phyloP scores from a whole-genome alignment of 2,329 filamentous ascomycete genomes.

The Rutstroemia sp. region DNA sequence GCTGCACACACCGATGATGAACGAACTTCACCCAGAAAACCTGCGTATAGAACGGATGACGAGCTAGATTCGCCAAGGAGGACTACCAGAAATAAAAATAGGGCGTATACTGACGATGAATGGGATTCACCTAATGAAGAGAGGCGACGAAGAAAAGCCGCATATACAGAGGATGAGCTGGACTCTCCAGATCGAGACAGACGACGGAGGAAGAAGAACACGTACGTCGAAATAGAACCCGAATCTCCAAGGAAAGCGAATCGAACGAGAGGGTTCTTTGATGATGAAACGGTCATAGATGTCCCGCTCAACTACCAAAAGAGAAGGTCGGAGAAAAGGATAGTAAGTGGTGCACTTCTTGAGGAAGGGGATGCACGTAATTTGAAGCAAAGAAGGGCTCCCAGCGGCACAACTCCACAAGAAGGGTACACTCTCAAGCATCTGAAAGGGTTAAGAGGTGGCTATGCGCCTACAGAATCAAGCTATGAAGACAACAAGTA shows the following conservation, averaged over 20 bases:
- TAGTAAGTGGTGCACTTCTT: constrained; percentile 63
- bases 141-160: neutral
- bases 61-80: neutral
- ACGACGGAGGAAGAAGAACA: neutral
- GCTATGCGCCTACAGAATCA: constrained; percentile 5
- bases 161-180: neutral
- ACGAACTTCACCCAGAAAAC: neutral
- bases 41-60: neutral
- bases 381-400: constrained; percentile 40
- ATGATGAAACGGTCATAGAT: constrained; percentile 20
- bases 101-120: neutral
- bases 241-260: constrained; percentile 1
- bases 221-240: neutral
- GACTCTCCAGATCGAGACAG: neutral
- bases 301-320: constrained; percentile 19
- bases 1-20: neutral
- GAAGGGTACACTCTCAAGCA: constrained; percentile 36
- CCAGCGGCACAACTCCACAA: neutral
- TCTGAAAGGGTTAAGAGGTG: constrained; percentile 35
- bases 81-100: neutral
- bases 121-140: neutral
- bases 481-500: neutral
- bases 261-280: constrained; percentile 10
- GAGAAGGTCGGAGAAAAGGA: constrained; percentile 38
- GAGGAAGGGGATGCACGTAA: constrained; percentile 57